Base-by-base conservation (phyloP, 2,329 filamentous ascomycete genomes). In the Xylaria sp. region DNA sequence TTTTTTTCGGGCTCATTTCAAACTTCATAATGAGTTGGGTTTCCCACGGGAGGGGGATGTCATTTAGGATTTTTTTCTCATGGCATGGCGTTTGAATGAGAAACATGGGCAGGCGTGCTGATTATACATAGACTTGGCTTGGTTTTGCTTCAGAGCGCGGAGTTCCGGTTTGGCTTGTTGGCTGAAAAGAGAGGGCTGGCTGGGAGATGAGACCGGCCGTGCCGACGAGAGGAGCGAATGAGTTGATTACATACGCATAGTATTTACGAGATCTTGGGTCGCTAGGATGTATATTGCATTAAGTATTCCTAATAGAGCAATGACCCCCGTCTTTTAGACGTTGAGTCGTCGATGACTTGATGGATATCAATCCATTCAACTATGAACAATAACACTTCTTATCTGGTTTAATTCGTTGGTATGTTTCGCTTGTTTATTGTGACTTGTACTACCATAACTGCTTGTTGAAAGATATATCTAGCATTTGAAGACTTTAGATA, bases 71-170 rank as follows among this genome's bases (percentile, higher is more conserved):
- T 18, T 39, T 34, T 15, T 39, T 39, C 18, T 41, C 53, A 56
- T 56, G 34, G 34, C 23, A 23, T 41, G 53, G 53, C 53, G 53
- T 56, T 56, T 56, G 34, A 30, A 41, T 41, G 34, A 41, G 53
- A 34, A 55, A 36, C 48, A 52, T 28, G 52, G 50, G 50, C 50
- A 55, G 20, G 50, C 32, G n/a, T n/a, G n/a, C n/a, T n/a, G n/a
- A n/a, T n/a, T 55, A 41, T 50, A 61, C 43, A 50, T 62, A 62
- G 58, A 66, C 65, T 28, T 28, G 52, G 50, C 39, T 59, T 57
- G 30, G 63, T 23, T 58, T 66, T 63, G 58, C 52, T 66, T 66
- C 50, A 61, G 48, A 66, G 64, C 64, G 58, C 53, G 64, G 64
- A 66, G 64, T 66, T 66, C 57, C 43, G 64, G 63, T 23, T 55